Percentiles rank a stretch among this genome's conserved stretches.
These are phyloP conservation scores for Yarrowia alimentaria DNA, from an alignment of 805 yeast genomes.

Conservation along the genomic window DNA sequence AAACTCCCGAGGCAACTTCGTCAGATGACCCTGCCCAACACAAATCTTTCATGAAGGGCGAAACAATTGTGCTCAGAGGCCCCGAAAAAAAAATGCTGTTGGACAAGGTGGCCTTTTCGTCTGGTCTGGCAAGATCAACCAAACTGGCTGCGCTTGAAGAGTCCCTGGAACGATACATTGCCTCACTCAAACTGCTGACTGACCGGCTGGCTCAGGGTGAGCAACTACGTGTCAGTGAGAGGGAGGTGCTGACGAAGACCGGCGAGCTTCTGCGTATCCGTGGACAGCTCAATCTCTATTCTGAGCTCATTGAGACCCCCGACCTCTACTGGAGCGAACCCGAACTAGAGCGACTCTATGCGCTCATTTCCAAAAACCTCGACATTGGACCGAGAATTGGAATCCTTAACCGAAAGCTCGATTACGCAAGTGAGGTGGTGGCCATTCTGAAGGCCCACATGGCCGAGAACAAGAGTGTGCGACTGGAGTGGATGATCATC, in stretches of 20 bases:
- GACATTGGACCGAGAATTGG: conserved; percentile 77
- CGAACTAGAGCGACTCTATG: conserved; percentile 70
- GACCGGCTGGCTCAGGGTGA: conserved; percentile 64
- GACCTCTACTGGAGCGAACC: conserved; percentile 95
- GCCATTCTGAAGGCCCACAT: conserved; percentile 71
- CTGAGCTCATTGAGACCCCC: conserved; percentile 88
- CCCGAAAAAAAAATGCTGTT: conserved; percentile 50
- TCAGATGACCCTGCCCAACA: conserved; percentile 27
- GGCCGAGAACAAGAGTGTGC: conserved; percentile 70
- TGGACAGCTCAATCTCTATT: conserved; percentile 79
- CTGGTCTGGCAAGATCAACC: conserved; percentile 84
- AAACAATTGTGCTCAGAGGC: conserved; percentile 65
- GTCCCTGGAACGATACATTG: conserved; percentile 66
- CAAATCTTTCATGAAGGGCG: conserved; percentile 57
- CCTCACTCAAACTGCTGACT: conserved; percentile 60
- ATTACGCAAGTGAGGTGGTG: conserved; percentile 87
- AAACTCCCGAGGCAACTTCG: conserved; percentile 18
- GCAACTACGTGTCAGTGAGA: conserved; percentile 46
- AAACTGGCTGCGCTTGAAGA: conserved; percentile 77
- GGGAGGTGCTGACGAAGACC: conserved; percentile 63
- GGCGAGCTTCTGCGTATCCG: conserved; percentile 74
- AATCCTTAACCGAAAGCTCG: conserved; percentile 79
- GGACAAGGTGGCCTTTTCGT: conserved; percentile 85
- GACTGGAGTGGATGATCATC: conserved; percentile 87
- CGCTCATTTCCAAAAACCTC: conserved; percentile 63